Base-by-base conservation (phyloP, 805 yeast genomes). In the Candida dajiaensis region DNA sequence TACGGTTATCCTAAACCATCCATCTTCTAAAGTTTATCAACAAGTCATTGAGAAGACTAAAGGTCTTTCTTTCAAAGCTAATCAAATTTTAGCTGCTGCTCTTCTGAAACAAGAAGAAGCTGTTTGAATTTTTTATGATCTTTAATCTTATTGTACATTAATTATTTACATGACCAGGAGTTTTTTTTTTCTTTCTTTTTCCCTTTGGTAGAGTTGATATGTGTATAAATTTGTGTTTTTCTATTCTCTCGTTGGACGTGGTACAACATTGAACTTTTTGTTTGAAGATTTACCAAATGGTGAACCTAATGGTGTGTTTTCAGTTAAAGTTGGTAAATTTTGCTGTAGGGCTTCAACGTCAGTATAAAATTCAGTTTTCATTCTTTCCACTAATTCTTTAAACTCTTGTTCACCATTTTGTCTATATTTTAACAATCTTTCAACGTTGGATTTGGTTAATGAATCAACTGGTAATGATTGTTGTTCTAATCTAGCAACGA, bases 401-500 rank as follows among this genome's bases (percentile, higher is more conserved):
- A 89, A 86, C 45, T 68, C 66, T 29, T 63, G 66, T 41, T 72
- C 68, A 9, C 87, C 87, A 48, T 76, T 67, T n/a, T 60, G 58
- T 49, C 82, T 68, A 44, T 63, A 62, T 45, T 65, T 60, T 8
- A 72, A 63, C 45, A 85, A 66, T 55, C 79, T 77, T 3, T 66
- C 63, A 40, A 81, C 78, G 56, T 86, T 85, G 50, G 70, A 67
- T 50, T 69, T 54, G 11, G 95, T 85, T 29, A 80, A 57, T 8
- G 59, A 51, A 54, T 80, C 82, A 18, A 78, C 47, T 20, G 75
- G 76, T 45, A 76, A 65, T 4, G 76, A 79, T 59, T 83, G 88
- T 42, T 74, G 66, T 66, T 85, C 82, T 44, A 84, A 70, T 54
- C 96, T 75, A n/a, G 95, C 96, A 6, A 85, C 92, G 4, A 80